These are phyloP conservation scores for Uncinocarpus reesii DNA, from an alignment of 2,329 filamentous ascomycete species.

Conservation along the genomic window DNA sequence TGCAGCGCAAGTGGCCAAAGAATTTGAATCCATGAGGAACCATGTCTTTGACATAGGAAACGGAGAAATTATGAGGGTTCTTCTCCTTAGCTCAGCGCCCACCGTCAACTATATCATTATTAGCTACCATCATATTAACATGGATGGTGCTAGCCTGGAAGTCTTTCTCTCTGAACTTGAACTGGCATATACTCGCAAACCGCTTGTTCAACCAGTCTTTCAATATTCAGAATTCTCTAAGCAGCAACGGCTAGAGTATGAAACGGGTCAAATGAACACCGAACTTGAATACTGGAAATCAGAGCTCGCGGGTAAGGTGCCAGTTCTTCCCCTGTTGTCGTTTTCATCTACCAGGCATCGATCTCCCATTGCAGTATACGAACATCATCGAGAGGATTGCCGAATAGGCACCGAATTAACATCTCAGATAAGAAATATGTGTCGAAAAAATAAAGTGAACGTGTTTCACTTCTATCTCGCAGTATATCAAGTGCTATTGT, in stretches of 20 bases:
- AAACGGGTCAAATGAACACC: background rate
- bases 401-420: conserved; percentile 2
- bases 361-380: conserved; percentile 1
- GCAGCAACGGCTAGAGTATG: background rate
- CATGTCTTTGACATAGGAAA: conserved; percentile 33
- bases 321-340: background rate
- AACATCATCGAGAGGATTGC: background rate
- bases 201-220: background rate
- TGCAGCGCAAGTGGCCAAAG: background rate
- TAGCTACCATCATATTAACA: conserved; percentile 41
- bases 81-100: conserved; percentile 14
- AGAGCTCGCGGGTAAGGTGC: background rate
- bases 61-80: conserved; percentile 23
- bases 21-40: conserved; percentile 20
- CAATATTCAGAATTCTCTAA: background rate
- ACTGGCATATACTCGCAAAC: background rate
- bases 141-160: conserved; percentile 41
- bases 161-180: conserved; percentile 39
- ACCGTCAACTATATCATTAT: conserved; percentile 32
- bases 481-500: conserved; percentile 32
- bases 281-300: background rate
- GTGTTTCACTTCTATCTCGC: conserved; percentile 42
- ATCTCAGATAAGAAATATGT: background rate
- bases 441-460: conserved; percentile 22
- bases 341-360: background rate